Percentiles rank a stretch among this genome's conserved stretches.
Evolutionary conservation across 2,329 filamentous ascomycete species (phyloP).

Genomic region (Diaporthe batatas): DNA sequence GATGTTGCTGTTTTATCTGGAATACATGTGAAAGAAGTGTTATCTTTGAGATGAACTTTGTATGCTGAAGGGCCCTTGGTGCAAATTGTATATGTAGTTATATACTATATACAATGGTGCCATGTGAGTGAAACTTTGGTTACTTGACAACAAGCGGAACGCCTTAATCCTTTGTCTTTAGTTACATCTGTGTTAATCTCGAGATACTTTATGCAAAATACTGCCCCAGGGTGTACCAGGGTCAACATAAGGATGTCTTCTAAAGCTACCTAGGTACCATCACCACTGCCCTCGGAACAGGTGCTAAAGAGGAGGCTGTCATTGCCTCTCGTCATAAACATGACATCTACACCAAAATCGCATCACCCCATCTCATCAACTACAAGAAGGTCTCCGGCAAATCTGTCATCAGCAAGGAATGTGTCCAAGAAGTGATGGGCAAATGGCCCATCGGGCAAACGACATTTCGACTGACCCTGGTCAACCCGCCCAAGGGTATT

Average conservation of each 20-base stretch:
- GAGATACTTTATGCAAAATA: not conserved
- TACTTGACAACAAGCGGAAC: not conserved
- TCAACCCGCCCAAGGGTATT: conserved; percentile 46
- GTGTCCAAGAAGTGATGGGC: conserved; percentile 17
- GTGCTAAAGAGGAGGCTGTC: not conserved
- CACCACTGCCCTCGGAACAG: conserved; percentile 8
- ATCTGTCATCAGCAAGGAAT: not conserved
- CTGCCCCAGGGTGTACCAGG: too few species aligned
- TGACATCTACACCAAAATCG: conserved; percentile 16
- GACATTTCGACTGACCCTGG: conserved; percentile 40
- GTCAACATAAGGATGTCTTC: conserved; percentile 2
- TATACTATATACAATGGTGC: conserved; percentile 1
- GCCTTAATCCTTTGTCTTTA: not conserved
- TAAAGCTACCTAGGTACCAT: conserved; percentile 14
- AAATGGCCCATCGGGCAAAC: conserved; percentile 26
- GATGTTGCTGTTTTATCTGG: not conserved
- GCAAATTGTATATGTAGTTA: too few species aligned
- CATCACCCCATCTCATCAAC: conserved; percentile 3
- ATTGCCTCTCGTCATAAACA: conserved; percentile 16
- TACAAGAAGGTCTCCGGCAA: conserved; percentile 15
- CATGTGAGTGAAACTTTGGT: not conserved
- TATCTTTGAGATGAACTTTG: not conserved
- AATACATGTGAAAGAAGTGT: too few species aligned
- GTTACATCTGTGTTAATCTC: not conserved
- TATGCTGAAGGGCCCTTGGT: not conserved